Evolutionary conservation across 352 stramenopile genomes (phyloP), one percentile per base, ranked within the genome.

Genomic region (Thalassiosira livingstoniorum): DNA sequence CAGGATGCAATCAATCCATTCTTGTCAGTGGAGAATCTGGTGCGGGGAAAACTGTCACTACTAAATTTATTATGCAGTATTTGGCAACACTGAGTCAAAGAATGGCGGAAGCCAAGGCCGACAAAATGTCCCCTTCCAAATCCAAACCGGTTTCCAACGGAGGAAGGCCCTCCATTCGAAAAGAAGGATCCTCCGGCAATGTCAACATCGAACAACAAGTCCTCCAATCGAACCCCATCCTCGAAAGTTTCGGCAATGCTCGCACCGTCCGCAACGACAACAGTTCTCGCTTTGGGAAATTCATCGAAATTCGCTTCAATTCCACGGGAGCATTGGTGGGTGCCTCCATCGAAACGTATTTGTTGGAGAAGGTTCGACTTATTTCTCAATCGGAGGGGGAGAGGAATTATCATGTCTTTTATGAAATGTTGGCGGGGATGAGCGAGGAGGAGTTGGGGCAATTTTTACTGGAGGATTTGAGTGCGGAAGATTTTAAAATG

Each of bases 31-130:
- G 86, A 58, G 96, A 98, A 89, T 96, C 87, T 54, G 96, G 96
- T 53, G 95, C 96, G 0, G 96, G 96, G 31, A 98, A 98, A 86
- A 98, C 96, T 1, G 96, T 98, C 82, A 98, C 95, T 0, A 96
- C 97, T 31, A 98, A 98, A 86, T 98, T 98, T 85, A 95, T 98
- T 78, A 98, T 98, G 96, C 95, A 98, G 82, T 97, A 98, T 75
- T 88, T 98, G 37, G 97, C 96, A 27, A 96, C 85, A 23, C 76
- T 94, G 39, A 92, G 83, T 51, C 78, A 92, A 70, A 60, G 80
- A 70, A 62, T 75, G 18, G 78, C 69, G 7, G 83, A 90, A 37
- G 23, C 75, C n/a, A 90, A 85, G 42, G 77, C 77, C 10, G 58
- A 58, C 13, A 79, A 84, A 1, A 80, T 76, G 32, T 39, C 47